Percentiles rank a stretch among this genome's conserved stretches.
These are phyloP conservation scores for Cymbidium sinense DNA, from an alignment of 106 monocot species.

Conservation along the genomic window DNA sequence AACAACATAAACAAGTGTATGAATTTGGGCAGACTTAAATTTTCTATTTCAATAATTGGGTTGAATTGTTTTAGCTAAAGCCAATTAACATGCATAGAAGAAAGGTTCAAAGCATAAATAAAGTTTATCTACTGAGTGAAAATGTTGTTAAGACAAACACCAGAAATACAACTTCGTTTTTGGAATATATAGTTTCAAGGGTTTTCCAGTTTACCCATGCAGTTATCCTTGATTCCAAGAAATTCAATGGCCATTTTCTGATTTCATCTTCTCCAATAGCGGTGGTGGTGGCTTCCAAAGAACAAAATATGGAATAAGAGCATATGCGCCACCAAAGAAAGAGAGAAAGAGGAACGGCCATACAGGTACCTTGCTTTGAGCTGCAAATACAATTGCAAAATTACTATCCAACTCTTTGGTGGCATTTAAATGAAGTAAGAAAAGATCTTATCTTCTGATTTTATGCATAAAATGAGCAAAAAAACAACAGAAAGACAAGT, in stretches of 20 bases:
- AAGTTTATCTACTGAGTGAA: background rate
- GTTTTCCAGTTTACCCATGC: constrained; percentile 44
- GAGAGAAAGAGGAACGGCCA: constrained; percentile 93
- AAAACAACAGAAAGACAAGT: background rate
- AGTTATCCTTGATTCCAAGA: constrained; percentile 91
- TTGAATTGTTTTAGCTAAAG: constrained; percentile 1
- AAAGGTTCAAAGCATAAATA: background rate
- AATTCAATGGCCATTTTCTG: constrained; percentile 68
- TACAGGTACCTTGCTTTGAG: constrained; percentile 81
- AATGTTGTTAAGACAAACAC: background rate
- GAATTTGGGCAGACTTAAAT: background rate
- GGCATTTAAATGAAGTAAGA: background rate
- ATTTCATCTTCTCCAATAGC: constrained; percentile 76
- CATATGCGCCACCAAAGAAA: constrained; percentile 73
- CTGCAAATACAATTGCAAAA: constrained; percentile 25
- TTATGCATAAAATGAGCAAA: background rate
- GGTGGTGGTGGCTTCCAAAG: constrained; percentile 97
- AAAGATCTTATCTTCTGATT: background rate
- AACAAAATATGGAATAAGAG: constrained; percentile 91
- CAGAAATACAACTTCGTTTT: background rate
- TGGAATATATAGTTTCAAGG: background rate
- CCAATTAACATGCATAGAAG: background rate
- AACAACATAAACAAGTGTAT: background rate
- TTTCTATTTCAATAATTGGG: background rate
- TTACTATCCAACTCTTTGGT: background rate